A percentile compares a stretch with the other conserved stretches of the same genome.
These are phyloP conservation scores for Lichtheimia ornata DNA, from an alignment of 371 early-diverging fungal genomes.

Conservation along the genomic window DNA sequence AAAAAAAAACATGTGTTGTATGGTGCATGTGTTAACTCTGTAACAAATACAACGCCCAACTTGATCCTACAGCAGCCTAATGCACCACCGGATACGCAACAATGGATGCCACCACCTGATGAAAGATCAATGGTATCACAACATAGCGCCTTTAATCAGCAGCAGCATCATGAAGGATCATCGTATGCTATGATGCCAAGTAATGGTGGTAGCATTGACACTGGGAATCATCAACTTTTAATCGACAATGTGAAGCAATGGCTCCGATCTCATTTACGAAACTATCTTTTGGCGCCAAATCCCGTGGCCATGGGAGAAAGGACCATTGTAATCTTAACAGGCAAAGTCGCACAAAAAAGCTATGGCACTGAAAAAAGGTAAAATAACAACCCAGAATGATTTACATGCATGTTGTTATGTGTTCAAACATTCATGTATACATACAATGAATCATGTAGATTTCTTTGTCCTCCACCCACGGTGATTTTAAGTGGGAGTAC, in stretches of 20 bases:
- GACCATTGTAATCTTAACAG: slow-evolving; percentile 64
- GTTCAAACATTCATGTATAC: not conserved
- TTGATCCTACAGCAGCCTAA: no score
- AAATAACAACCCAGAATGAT: not conserved
- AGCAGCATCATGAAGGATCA: no score
- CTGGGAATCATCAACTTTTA: no score
- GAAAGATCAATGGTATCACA: no score
- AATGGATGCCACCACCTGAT: no score
- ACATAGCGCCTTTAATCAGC: no score
- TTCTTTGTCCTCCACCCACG: slow-evolving; percentile 73
- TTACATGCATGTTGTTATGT: not conserved
- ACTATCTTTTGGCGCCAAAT: slow-evolving; percentile 38
- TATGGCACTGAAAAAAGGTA: slow-evolving; percentile 75
- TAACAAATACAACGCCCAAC: no score
- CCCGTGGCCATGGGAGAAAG: slow-evolving; percentile 58
- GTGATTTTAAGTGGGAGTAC: slow-evolving; percentile 61
- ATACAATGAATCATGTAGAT: slow-evolving; percentile 30
- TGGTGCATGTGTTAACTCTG: no score
- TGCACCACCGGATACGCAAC: no score
- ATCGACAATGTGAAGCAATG: not conserved
- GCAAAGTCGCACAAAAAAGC: slow-evolving; percentile 77
- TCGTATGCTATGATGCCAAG: no score
- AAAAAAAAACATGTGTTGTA: no score
- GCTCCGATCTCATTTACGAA: slow-evolving; percentile 31
- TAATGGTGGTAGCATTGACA: no score